Evolutionary conservation across 108 stramenopile genomes (phyloP).

Genomic region (Skeletonema marinoi): DNA sequence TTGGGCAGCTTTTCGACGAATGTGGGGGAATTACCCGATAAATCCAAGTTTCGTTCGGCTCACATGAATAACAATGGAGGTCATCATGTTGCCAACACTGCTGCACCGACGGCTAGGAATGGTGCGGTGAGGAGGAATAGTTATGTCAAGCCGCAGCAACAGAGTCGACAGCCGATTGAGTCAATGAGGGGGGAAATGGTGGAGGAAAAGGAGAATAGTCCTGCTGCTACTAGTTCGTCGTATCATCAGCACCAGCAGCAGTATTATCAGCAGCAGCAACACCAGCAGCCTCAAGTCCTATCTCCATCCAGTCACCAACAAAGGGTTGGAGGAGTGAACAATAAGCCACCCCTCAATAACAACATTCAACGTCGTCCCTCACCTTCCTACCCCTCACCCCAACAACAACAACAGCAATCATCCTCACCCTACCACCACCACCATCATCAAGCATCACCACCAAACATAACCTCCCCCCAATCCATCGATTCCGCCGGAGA

Average conservation of each 20-base stretch:
- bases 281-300: background rate
- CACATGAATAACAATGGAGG: background rate
- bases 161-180: background rate
- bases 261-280: background rate
- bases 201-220: background rate
- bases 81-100: constrained; percentile 1
- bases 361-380: background rate
- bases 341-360: background rate
- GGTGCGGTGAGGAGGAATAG: too few relatives aligned
- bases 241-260: background rate
- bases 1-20: constrained; percentile 32
- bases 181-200: constrained; percentile 2
- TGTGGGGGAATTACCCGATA: background rate
- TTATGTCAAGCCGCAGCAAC: background rate
- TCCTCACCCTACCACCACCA: background rate
- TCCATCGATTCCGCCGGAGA: background rate
- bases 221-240: background rate
- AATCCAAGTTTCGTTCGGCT: background rate
- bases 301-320: background rate
- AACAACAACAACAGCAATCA: too few relatives aligned
- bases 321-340: background rate
- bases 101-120: background rate
- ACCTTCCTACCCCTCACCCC: background rate
- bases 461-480: background rate
- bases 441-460: background rate